A percentile compares a stretch with the other conserved stretches of the same genome.
These are phyloP conservation scores for Nemania sp. DNA, from an alignment of 2,329 filamentous ascomycete species.

Conservation along the genomic window DNA sequence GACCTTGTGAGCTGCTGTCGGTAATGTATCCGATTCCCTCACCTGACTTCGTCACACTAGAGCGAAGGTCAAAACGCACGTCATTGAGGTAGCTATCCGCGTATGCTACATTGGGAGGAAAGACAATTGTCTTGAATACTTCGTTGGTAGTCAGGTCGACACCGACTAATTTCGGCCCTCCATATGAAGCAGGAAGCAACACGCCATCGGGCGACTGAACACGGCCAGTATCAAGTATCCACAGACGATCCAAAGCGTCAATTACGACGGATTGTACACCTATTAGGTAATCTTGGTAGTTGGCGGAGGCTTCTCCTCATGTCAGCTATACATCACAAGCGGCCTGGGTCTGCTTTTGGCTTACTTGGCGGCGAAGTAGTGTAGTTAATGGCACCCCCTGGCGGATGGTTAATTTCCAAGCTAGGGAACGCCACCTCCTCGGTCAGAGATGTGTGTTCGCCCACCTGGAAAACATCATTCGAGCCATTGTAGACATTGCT, in stretches of 20 bases:
- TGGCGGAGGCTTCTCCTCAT: slow-evolving; percentile 52
- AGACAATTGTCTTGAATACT: slow-evolving; percentile 63
- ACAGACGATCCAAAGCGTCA: slow-evolving; percentile 62
- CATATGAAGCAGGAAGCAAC: slow-evolving; percentile 58
- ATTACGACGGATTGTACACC: slow-evolving; percentile 65
- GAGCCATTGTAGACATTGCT: slow-evolving; percentile 57
- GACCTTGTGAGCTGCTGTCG: slow-evolving; percentile 61
- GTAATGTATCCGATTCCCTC: slow-evolving; percentile 65
- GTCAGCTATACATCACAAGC: slow-evolving; percentile 4
- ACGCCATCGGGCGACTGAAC: slow-evolving; percentile 53
- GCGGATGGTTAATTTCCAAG: slow-evolving; percentile 59
- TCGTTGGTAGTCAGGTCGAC: slow-evolving; percentile 59
- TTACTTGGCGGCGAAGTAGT: slow-evolving; percentile 57
- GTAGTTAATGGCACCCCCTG: slow-evolving; percentile 61
- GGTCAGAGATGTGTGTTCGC: slow-evolving; percentile 44
- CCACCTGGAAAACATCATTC: slow-evolving; percentile 58
- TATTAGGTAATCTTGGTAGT: slow-evolving; percentile 62
- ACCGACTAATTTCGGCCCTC: slow-evolving; percentile 64
- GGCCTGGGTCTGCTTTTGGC: not conserved
- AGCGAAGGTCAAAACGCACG: slow-evolving; percentile 64
- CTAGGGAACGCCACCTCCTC: slow-evolving; percentile 45
- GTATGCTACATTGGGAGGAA: slow-evolving; percentile 58
- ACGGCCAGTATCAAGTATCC: slow-evolving; percentile 66
- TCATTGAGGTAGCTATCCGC: slow-evolving; percentile 65
- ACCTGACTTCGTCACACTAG: slow-evolving; percentile 55